A percentile compares a stretch with the other conserved stretches of the same genome.
Evolutionary conservation across 768 basidiomycete genomes (phyloP).

Genomic region (Lactifluus pinguis): DNA sequence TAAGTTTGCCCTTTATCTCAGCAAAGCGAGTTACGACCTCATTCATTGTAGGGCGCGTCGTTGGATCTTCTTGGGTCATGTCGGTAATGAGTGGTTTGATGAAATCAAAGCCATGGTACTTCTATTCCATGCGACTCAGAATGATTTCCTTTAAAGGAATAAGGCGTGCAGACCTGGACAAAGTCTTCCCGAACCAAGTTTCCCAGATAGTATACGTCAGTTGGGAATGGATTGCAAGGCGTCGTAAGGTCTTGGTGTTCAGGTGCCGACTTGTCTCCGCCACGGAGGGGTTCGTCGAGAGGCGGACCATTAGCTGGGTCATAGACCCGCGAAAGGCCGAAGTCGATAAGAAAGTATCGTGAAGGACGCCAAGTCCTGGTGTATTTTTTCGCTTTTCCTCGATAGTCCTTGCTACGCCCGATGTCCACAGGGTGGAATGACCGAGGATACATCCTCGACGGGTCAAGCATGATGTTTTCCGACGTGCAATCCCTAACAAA

Average conservation of each 20-base stretch:
- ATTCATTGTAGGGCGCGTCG: constrained; percentile 25
- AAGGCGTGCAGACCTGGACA: background rate
- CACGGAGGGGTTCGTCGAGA: constrained; percentile 17
- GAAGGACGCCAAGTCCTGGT: constrained; percentile 22
- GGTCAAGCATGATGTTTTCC: constrained; percentile 12
- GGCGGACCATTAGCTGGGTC: background rate
- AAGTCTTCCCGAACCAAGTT: constrained; percentile 18
- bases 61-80: constrained; percentile 30
- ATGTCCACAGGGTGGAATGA: constrained; percentile 9
- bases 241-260: constrained; percentile 5
- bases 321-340: constrained; percentile 23
- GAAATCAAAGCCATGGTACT: constrained; percentile 1
- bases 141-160: no score
- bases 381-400: constrained; percentile 3
- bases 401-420: background rate
- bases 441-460: constrained; percentile 9
- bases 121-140: background rate
- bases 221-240: constrained; percentile 21
- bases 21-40: background rate
- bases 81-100: constrained; percentile 20
- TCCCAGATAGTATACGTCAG: constrained; percentile 23
- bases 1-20: background rate
- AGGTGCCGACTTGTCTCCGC: constrained; percentile 23
- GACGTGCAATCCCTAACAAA: constrained; percentile 1
- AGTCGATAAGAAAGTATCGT: constrained; percentile 25